These are phyloP conservation scores for Dryas octopetala DNA, from an alignment of 306 rosid species.

Conservation along the genomic window DNA sequence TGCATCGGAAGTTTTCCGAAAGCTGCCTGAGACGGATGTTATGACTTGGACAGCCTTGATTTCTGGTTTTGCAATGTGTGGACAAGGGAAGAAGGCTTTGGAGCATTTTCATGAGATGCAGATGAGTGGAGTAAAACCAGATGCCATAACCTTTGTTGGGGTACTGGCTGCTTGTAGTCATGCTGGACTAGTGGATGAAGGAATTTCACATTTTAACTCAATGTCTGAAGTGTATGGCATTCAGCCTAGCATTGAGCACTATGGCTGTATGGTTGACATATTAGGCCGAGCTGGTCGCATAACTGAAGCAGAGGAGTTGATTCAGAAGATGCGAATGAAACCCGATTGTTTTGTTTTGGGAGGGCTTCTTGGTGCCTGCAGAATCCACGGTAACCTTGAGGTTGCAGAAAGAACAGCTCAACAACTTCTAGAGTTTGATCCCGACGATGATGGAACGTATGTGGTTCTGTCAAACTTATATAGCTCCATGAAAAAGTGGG, in stretches of 20 bases:
- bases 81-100: constrained; percentile 25
- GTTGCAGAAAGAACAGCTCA: constrained; percentile 32
- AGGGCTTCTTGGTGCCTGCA: constrained; percentile 29
- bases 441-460: constrained; percentile 18
- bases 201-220: constrained; percentile 9
- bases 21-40: constrained; percentile 28
- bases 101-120: constrained; percentile 27
- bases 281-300: constrained; percentile 17
- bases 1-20: constrained; percentile 20
- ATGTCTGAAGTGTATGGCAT: constrained; percentile 7
- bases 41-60: constrained; percentile 34
- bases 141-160: constrained; percentile 28
- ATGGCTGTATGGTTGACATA: constrained; percentile 25
- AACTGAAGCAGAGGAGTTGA: constrained; percentile 24
- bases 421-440: constrained; percentile 22
- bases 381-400: constrained; percentile 28
- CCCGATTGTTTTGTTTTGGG: constrained; percentile 18
- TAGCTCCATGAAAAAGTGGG: constrained; percentile 32
- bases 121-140: constrained; percentile 22
- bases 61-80: constrained; percentile 22
- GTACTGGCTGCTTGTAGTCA: constrained; percentile 28
- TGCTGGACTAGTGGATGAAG: constrained; percentile 17
- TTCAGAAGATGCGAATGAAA: constrained; percentile 10
- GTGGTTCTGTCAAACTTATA: constrained; percentile 25
- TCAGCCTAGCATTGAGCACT: constrained; percentile 22